These are phyloP conservation scores for Ogataea wickerhamii DNA, from an alignment of 805 yeast genomes.

Conservation along the genomic window DNA sequence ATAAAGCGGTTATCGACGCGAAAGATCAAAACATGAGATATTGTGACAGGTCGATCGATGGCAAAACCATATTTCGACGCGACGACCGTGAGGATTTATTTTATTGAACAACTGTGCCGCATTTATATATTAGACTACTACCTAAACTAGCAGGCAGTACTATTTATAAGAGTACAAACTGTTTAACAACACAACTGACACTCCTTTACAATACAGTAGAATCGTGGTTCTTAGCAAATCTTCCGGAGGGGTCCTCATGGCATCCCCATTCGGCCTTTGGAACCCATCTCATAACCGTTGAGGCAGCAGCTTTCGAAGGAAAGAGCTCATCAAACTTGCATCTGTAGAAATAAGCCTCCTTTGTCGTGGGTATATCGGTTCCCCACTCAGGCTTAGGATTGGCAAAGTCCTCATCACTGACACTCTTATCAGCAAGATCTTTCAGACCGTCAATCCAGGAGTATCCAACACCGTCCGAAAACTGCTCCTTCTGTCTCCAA, in stretches of 20 bases:
- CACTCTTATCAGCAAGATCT: constrained; percentile 85
- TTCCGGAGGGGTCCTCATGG: constrained; percentile 97
- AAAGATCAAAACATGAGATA: too few species aligned
- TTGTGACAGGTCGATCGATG: not conserved
- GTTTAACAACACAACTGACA: not conserved
- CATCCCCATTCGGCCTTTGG: constrained; percentile 99
- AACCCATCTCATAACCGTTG: constrained; percentile 98
- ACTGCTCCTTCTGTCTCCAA: constrained; percentile 99
- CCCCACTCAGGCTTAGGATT: constrained; percentile 97
- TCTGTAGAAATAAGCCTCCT: constrained; percentile 99
- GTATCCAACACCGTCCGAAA: constrained; percentile 99
- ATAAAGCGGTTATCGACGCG: not conserved
- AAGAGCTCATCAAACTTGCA: constrained; percentile 90
- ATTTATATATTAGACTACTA: too few species aligned
- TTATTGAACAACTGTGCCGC: too few species aligned
- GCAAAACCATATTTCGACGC: too few species aligned
- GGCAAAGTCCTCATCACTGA: constrained; percentile 87
- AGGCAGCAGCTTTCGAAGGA: constrained; percentile 88
- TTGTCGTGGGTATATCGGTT: constrained; percentile 86
- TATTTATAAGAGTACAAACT: not conserved
- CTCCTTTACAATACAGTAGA: constrained; percentile 41
- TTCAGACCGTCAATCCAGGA: constrained; percentile 98
- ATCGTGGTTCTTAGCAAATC: constrained; percentile 90
- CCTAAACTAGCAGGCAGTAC: not conserved
- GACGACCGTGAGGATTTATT: too few species aligned